phyloP scores from a whole-genome alignment of 2,329 filamentous ascomycete genomes.

The Beauveria pseudobassiana region DNA sequence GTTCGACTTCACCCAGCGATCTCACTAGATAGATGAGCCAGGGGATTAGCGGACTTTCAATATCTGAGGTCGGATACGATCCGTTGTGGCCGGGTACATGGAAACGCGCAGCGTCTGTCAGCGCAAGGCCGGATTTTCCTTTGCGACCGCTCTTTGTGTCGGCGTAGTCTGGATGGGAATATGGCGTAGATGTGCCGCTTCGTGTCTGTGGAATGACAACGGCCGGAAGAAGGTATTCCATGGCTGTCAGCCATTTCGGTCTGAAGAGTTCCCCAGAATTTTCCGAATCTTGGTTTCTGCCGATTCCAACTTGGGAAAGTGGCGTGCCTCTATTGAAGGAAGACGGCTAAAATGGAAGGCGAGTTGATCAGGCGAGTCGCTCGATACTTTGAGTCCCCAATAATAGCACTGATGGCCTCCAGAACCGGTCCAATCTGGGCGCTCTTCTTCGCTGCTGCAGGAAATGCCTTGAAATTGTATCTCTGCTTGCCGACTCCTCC shows the following conservation, averaged over 20 bases:
- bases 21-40: conserved; percentile 64
- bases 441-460: conserved; percentile 50
- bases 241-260: conserved; percentile 42
- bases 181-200: conserved; percentile 19
- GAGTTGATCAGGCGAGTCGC: conserved; percentile 64
- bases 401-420: conserved; percentile 68
- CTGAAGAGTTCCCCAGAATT: conserved; percentile 41
- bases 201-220: conserved; percentile 37
- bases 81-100: conserved; percentile 20
- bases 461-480: conserved; percentile 51
- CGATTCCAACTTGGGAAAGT: conserved; percentile 35
- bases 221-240: conserved; percentile 59
- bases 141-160: conserved; percentile 24
- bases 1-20: conserved; percentile 47
- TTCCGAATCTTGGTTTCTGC: conserved; percentile 46
- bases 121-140: conserved; percentile 22
- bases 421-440: conserved; percentile 62
- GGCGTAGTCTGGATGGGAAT: conserved; percentile 16
- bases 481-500: conserved; percentile 44
- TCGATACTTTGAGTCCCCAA: conserved; percentile 71
- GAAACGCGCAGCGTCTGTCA: conserved; percentile 24
- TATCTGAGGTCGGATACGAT: conserved; percentile 42
- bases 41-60: conserved; percentile 63
- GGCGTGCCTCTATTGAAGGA: conserved; percentile 49
- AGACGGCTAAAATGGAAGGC: conserved; percentile 60